Base-by-base conservation (phyloP, 2,329 filamentous ascomycete genomes). In the Pseudocercospora eumusae region DNA sequence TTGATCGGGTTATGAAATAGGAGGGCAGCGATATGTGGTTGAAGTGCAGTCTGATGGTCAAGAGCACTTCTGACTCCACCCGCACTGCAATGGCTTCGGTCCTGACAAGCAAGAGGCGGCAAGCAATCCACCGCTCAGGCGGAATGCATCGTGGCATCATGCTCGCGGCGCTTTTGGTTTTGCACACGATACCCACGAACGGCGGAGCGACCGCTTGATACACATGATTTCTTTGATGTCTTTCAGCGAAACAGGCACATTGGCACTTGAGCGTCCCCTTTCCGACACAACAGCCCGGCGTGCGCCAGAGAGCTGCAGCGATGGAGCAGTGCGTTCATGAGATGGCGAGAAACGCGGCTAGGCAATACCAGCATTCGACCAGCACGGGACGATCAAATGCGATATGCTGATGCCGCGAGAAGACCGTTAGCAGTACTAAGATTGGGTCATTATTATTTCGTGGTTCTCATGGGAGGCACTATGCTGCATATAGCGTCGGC, bases 1-100 rank as follows among this genome's bases (percentile, higher is more conserved):
- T 92, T 73, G 92, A 98, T 66, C 83, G 88, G 57, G 93, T 97
- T 44, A 76, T 91, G 72, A 88, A 87, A 78, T 91, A 69, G 63
- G 80, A 77, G 20, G 36, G 4, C 13, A n/a, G 13, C 2, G 4
- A n/a, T n/a, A n/a, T 13, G 10, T 13, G 2, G 10, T 13, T 13
- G 28, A 31, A 13, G 28, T 11, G 28, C 23, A 21, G 23, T 21
- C 9, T 23, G 11, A 3, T n/a, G 20, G 44, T 2, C 8, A 5
- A 13, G 20, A 25, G 20, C 8, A 13, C 3, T n/a, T n/a, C 10
- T 13, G 44, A 4, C 20, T 6, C 20, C 21, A 5, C 44, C 5
- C 9, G 44, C n/a, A 20, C 20, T 18, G 44, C 20, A 5, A 40
- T 18, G 5, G 36, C 36, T 18, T 40, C n/a, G 15, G 18, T 36